phyloP scores from a whole-genome alignment of 441 rosid species.

The Mallotus japonicus region DNA sequence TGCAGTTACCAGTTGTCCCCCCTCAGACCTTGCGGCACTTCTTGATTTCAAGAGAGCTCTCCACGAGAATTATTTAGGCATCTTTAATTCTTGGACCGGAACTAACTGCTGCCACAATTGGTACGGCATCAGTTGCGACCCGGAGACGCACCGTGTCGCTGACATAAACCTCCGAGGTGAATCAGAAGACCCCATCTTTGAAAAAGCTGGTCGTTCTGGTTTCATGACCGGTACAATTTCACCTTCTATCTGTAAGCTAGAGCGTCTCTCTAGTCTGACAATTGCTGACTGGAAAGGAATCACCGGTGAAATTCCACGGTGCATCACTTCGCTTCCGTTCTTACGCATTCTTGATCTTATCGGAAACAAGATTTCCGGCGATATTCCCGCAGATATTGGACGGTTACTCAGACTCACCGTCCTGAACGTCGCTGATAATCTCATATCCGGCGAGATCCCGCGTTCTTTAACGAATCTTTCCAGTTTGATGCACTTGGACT shows the following conservation, averaged over 20 bases:
- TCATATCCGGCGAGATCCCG: conserved; percentile 61
- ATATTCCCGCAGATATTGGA: conserved; percentile 61
- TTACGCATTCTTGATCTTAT: conserved; percentile 71
- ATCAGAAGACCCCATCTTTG: conserved; percentile 78
- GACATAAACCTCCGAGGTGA: conserved; percentile 91
- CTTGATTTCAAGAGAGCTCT: conserved; percentile 62
- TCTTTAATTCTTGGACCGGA: conserved; percentile 83
- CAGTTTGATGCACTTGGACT: conserved; percentile 73
- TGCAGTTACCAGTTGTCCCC: conserved; percentile 54
- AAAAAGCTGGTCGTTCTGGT: conserved; percentile 59
- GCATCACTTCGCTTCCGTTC: conserved; percentile 56
- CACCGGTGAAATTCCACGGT: conserved; percentile 68
- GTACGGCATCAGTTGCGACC: conserved; percentile 87
- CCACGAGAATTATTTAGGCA: conserved; percentile 66
- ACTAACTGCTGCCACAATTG: conserved; percentile 77
- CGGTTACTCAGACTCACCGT: conserved; percentile 59
- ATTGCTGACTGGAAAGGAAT: conserved; percentile 93
- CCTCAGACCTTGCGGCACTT: conserved; percentile 69
- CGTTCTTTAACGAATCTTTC: conserved; percentile 55
- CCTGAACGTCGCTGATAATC: conserved; percentile 75
- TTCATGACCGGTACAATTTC: conserved; percentile 77
- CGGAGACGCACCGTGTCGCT: conserved; percentile 50
- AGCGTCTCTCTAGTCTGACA: conserved; percentile 54
- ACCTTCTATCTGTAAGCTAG: conserved; percentile 65
- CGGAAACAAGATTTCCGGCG: conserved; percentile 67